Evolutionary conservation across 306 rosid species (phyloP).

Genomic region (Rosa lucieae): DNA sequence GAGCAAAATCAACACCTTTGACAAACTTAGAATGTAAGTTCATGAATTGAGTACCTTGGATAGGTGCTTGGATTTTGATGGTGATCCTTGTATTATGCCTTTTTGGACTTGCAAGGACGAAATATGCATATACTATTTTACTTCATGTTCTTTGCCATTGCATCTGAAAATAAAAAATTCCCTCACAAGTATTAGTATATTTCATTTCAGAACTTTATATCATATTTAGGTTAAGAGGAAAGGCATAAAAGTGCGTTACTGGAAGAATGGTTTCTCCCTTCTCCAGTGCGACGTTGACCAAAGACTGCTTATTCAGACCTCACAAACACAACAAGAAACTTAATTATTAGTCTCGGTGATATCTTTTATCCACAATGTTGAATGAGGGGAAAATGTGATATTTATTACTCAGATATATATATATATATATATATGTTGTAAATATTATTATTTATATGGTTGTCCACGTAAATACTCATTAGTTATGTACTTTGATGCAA

Average conservation of each 20-base stretch:
- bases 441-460: too few relatives aligned
- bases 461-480: too few relatives aligned
- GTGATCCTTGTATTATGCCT: background rate
- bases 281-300: background rate
- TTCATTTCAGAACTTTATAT: background rate
- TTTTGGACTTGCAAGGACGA: background rate
- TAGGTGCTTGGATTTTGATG: background rate
- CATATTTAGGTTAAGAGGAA: background rate
- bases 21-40: constrained; percentile 4
- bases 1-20: background rate
- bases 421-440: too few relatives aligned
- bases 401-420: too few relatives aligned
- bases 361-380: background rate
- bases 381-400: background rate
- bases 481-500: too few relatives aligned
- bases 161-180: background rate
- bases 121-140: background rate
- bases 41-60: background rate
- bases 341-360: background rate
- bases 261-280: background rate
- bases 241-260: background rate
- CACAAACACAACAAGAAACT: background rate
- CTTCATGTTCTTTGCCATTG: background rate
- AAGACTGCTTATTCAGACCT: background rate
- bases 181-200: background rate